phyloP scores from a whole-genome alignment of 2,329 filamentous ascomycete species.

The Phoma sp. region DNA sequence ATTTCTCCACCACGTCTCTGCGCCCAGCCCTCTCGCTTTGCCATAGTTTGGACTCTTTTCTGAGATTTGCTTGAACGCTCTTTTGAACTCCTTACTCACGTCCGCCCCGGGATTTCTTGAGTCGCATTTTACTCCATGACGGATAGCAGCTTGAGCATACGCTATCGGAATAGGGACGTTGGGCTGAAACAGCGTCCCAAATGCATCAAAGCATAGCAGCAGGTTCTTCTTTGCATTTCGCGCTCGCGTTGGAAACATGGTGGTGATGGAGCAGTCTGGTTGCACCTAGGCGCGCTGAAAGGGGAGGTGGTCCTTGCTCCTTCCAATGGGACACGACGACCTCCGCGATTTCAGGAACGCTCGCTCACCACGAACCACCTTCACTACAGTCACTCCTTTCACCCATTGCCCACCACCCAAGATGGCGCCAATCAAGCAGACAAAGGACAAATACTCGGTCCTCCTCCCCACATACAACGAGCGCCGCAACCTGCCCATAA shows the following conservation, averaged over 20 bases:
- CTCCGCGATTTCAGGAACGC: constrained; percentile 22
- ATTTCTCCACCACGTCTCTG: constrained; percentile 66
- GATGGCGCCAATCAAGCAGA: constrained; percentile 46
- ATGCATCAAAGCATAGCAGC: constrained; percentile 68
- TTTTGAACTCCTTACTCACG: constrained; percentile 42
- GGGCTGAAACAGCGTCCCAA: constrained; percentile 68
- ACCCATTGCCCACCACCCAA: constrained; percentile 22
- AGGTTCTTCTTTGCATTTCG: constrained; percentile 52
- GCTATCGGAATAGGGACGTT: constrained; percentile 58
- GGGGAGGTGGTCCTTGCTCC: constrained; percentile 25
- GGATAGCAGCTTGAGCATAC: constrained; percentile 61
- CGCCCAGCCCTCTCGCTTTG: constrained; percentile 57
- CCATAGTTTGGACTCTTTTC: constrained; percentile 65
- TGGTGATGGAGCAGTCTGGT: constrained; percentile 9
- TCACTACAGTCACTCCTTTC: constrained; percentile 43
- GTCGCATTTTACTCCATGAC: constrained; percentile 57
- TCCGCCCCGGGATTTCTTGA: constrained; percentile 34
- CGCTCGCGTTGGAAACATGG: constrained; percentile 14
- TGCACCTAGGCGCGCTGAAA: constrained; percentile 26
- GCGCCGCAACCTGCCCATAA: constrained; percentile 94
- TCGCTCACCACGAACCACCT: constrained; percentile 10
- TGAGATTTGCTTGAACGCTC: constrained; percentile 58
- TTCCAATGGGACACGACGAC: constrained; percentile 34
- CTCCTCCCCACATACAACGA: constrained; percentile 99
- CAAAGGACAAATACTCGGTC: constrained; percentile 87